Evolutionary conservation across 768 basidiomycete species (phyloP), one percentile per base, ranked within the genome.

Genomic region (Podaxis mareebaensis): DNA sequence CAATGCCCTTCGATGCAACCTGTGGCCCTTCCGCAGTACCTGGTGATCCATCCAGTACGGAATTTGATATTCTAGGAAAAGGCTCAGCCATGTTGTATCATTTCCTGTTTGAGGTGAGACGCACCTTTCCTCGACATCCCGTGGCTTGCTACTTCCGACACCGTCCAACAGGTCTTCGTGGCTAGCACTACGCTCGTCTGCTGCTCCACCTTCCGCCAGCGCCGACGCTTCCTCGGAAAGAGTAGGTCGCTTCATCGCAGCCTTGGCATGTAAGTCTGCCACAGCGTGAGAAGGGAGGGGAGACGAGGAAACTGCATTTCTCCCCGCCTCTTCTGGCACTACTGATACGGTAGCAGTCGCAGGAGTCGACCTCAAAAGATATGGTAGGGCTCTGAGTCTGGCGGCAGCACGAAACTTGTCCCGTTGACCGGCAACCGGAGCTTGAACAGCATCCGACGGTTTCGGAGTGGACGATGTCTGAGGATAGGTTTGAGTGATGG

Each of bases 51-150:
- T 49, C 17, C 8, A 48, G 51, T 12, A 49, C 52, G n/a, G 58
- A 36, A 11, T 48, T 38, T 22, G 58, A 51, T 60, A 38, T 36
- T 51, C 58, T 60, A 26, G 24, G n/a, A 51, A 60, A n/a, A 30
- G 4, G 33, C 6, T 44, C 17, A 44, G 22, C 28, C 7, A 30
- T 26, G 26, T 30, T 30, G 28, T 39, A 15, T 52, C 13, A 39
- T 36, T 3, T 3, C 15, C 8, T 7, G 3, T 33, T 3, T 7
- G 15, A n/a, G 36, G 33, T n/a, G 28, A 30, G n/a, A 49, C 28
- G 49, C 58, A 11, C 33, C 51, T 48, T 48, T 22, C 13, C 30
- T 33, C 4, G 33, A 5, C 4, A 22, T 48, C 30, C 22, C n/a
- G 46, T 22, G 11, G 48, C n/a, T 22, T 48, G 17, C 13, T 15